Conservation (phyloP, 208 protist genomes). For the Leptomonas pyrrhocoris region DNA sequence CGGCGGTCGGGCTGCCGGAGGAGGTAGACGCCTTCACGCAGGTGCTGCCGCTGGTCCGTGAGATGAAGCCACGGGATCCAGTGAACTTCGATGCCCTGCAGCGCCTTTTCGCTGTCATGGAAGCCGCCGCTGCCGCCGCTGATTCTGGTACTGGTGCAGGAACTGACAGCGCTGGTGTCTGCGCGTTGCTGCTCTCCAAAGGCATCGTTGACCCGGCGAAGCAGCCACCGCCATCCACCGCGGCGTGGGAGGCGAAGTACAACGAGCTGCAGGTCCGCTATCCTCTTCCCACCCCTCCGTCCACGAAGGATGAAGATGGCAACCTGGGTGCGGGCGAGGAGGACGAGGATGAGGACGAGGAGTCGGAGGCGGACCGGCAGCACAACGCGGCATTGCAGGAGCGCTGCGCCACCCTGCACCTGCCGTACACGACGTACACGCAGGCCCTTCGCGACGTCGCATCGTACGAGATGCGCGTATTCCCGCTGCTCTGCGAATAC, state of each 20-base stretch:
- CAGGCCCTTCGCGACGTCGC: conserved; percentile 60
- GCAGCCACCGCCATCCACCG: conserved; percentile 44
- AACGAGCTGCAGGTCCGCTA: conserved; percentile 58
- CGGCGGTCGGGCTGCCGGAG: conserved; percentile 59
- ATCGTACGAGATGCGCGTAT: conserved; percentile 63
- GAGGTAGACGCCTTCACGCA: conserved; percentile 39
- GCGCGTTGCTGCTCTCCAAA: conserved; percentile 42
- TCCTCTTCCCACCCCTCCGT: conserved; percentile 49
- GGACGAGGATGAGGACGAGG: conserved; percentile 38
- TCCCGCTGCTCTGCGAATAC: conserved; percentile 63
- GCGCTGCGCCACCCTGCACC: conserved; percentile 50
- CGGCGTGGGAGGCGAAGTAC: conserved; percentile 50
- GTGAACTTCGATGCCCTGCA: conserved; percentile 70
- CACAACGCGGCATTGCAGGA: conserved; percentile 70
- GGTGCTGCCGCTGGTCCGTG: conserved; percentile 47
- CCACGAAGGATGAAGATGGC: conserved; percentile 17
- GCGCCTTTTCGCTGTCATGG: conserved; percentile 50
- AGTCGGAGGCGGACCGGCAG: conserved; percentile 32
- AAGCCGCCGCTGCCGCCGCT: conserved; percentile 18
- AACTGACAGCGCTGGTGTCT: conserved; percentile 1
- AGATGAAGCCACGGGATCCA: conserved; percentile 52
- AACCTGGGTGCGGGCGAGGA: conserved; percentile 37
- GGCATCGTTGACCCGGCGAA: conserved; percentile 45
- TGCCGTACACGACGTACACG: conserved; percentile 67
- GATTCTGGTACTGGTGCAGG: not conserved